phyloP scores from a whole-genome alignment of 176 grass and related monocot species.

The Hordeum marinum region DNA sequence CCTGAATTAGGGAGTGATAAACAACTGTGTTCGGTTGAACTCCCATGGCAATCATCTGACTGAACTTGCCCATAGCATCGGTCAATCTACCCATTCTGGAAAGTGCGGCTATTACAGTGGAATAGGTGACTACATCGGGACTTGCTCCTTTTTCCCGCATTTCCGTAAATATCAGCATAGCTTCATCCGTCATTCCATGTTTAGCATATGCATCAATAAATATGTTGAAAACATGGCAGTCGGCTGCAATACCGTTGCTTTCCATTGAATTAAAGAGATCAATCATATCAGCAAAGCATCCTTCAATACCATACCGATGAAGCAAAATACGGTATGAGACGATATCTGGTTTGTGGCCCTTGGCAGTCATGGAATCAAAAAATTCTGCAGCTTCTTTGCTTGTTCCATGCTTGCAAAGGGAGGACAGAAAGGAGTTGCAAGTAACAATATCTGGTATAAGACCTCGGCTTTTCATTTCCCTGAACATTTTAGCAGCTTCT shows the following conservation, averaged over 20 bases:
- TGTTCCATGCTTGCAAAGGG: neutral
- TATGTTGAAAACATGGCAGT: neutral
- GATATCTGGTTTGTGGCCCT: neutral
- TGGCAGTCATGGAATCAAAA: neutral
- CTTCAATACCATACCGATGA: neutral
- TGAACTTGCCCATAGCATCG: fast-evolving
- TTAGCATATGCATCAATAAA: neutral
- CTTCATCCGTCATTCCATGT: neutral
- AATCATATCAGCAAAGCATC: neutral
- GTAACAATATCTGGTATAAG: neutral
- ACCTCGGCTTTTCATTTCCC: neutral
- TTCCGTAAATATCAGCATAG: neutral
- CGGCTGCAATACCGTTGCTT: neutral
- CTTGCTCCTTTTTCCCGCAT: neutral
- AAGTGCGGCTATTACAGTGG: neutral
- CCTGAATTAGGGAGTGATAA: neutral
- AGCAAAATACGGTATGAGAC: neutral
- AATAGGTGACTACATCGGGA: neutral
- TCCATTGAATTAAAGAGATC: neutral
- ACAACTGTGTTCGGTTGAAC: fast-evolving
- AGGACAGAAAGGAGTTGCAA: neutral
- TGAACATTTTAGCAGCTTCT: neutral
- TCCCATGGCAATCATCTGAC: neutral
- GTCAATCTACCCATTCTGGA: neutral
- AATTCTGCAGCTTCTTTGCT: neutral